Evolutionary conservation across 192 early-diverging fungal species (phyloP).

Genomic region (Coemansia sp.): DNA sequence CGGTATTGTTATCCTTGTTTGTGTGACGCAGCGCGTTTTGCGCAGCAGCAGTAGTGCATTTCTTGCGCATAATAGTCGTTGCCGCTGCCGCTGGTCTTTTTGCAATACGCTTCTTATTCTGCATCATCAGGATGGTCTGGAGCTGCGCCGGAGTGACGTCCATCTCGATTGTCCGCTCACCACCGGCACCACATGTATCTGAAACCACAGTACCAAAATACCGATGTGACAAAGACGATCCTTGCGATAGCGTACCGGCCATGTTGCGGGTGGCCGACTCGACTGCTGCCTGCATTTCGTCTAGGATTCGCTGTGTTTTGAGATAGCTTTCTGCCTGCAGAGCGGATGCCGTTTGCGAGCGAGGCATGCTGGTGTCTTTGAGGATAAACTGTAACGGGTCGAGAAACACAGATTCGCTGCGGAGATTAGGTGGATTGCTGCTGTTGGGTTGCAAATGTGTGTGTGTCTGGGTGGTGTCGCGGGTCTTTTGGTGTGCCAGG

Average conservation of each 20-base stretch:
- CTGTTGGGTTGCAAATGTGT: slow-evolving; percentile 4
- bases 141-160: slow-evolving; percentile 10
- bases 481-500: neutral
- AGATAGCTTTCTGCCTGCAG: neutral
- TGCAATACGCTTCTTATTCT: neutral
- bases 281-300: neutral
- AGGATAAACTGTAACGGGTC: slow-evolving; percentile 42
- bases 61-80: neutral
- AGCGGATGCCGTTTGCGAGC: neutral
- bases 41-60: no score
- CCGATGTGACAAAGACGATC: neutral
- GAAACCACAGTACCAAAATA: neutral
- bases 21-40: no score
- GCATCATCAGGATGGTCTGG: slow-evolving; percentile 5
- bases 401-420: slow-evolving; percentile 7
- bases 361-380: neutral
- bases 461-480: neutral
- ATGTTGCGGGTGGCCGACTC: neutral
- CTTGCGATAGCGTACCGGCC: neutral
- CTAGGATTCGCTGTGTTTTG: neutral
- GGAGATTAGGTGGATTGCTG: slow-evolving; percentile 4
- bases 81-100: neutral
- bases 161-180: neutral
- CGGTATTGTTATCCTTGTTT: no score
- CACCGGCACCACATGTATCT: neutral